Conservation (phyloP, 495 filamentous ascomycete species). For the Amphirosellinia nigrospora region DNA sequence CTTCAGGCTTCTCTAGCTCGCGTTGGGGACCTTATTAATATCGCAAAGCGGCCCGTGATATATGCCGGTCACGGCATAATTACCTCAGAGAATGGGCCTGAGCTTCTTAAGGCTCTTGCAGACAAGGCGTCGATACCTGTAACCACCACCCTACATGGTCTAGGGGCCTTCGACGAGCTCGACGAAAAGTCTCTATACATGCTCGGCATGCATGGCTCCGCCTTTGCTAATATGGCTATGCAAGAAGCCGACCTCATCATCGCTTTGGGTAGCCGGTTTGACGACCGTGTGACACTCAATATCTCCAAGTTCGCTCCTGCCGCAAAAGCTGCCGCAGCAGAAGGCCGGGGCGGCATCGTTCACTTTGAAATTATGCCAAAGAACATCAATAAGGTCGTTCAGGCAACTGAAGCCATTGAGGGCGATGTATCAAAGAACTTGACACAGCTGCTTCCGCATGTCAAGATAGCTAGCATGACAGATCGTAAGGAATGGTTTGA, state of each 20-base stretch:
- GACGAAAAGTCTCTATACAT: slow-evolving; percentile 80
- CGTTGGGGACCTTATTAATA: slow-evolving; percentile 71
- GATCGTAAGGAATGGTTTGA: slow-evolving; percentile 84
- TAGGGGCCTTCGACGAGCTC: slow-evolving; percentile 78
- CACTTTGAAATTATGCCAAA: slow-evolving; percentile 86
- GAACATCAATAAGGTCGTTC: slow-evolving; percentile 87
- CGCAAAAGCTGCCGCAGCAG: slow-evolving; percentile 69
- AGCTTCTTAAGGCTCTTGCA: slow-evolving; percentile 69
- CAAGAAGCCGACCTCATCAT: slow-evolving; percentile 81
- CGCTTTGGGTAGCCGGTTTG: slow-evolving; percentile 75
- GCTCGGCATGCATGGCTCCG: slow-evolving; percentile 83
- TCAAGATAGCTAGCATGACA: slow-evolving; percentile 60
- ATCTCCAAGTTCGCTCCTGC: slow-evolving; percentile 71
- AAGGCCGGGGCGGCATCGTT: slow-evolving; percentile 77
- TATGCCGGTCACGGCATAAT: slow-evolving; percentile 78
- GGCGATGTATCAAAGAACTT: slow-evolving; percentile 77
- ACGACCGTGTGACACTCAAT: slow-evolving; percentile 75
- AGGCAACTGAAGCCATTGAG: slow-evolving; percentile 81
- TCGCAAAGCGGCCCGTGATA: slow-evolving; percentile 77
- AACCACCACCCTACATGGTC: slow-evolving; percentile 78
- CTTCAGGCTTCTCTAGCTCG: slow-evolving; percentile 65
- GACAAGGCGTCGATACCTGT: slow-evolving; percentile 78
- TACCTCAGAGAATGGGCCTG: slow-evolving; percentile 66
- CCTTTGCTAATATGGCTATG: slow-evolving; percentile 80
- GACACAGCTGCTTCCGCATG: slow-evolving; percentile 69